Conservation (phyloP, 2,329 filamentous ascomycete species). For the Trichoderma afroharzianum region DNA sequence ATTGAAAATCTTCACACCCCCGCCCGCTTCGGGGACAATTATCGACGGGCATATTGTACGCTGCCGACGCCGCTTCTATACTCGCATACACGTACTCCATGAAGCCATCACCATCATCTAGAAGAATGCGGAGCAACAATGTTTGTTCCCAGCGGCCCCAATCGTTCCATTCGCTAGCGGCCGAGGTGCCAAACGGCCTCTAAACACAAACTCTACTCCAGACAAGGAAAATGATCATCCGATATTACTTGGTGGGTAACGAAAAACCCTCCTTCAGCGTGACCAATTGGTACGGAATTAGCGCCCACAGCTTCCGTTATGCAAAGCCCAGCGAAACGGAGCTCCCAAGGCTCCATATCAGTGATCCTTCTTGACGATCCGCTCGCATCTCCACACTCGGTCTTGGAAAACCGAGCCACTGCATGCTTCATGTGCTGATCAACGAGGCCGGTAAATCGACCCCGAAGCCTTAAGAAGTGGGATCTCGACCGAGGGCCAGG, state of each 20-base stretch:
- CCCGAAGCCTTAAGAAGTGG: background rate
- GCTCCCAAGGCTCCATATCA: background rate
- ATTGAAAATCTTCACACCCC: background rate
- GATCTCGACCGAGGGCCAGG: background rate
- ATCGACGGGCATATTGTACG: background rate
- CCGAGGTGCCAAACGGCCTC: background rate
- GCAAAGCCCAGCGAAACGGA: background rate
- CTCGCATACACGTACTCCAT: background rate
- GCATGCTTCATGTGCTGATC: background rate
- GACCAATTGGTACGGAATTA: background rate
- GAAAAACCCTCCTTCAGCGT: background rate
- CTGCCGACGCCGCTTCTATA: background rate
- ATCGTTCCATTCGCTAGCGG: background rate
- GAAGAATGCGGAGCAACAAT: background rate
- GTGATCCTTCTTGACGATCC: constrained; percentile 5
- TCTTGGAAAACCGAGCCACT: background rate
- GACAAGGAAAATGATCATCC: constrained; percentile 5
- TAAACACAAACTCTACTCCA: background rate
- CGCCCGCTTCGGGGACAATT: background rate
- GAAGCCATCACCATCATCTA: background rate
- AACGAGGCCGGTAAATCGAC: background rate
- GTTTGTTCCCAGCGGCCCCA: background rate
- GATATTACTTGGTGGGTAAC: background rate
- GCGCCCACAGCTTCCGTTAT: constrained; percentile 1
- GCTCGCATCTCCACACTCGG: constrained; percentile 9